phyloP scores from a whole-genome alignment of 2,329 filamentous ascomycete species.

The Cladophialophora immunda region DNA sequence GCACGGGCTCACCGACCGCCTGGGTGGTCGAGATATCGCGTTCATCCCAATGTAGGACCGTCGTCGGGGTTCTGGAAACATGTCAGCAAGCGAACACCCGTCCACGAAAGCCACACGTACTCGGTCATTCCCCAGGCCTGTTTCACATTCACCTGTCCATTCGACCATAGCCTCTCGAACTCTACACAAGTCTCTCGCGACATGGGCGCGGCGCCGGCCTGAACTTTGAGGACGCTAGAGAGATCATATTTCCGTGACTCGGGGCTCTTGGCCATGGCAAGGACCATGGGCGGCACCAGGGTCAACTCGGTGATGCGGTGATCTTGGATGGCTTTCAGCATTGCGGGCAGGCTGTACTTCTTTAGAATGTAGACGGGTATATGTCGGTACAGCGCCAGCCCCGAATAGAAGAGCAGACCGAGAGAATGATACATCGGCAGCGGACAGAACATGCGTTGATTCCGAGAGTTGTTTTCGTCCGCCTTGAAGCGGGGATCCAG shows the following conservation, averaged over 20 bases:
- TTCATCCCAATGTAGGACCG: too few relatives aligned
- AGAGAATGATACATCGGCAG: conserved; percentile 27
- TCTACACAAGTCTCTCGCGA: not conserved
- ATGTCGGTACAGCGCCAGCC: conserved; percentile 70
- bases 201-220: conserved; percentile 3
- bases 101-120: too few relatives aligned
- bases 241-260: conserved; percentile 70
- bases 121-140: conserved; percentile 90
- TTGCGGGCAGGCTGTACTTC: conserved; percentile 45
- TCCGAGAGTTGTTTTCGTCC: too few relatives aligned
- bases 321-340: conserved; percentile 48
- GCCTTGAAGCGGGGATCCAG: conserved; percentile 18
- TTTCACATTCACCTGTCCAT: conserved; percentile 51
- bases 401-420: not conserved
- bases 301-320: conserved; percentile 60
- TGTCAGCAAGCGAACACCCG: too few relatives aligned
- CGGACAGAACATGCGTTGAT: not conserved
- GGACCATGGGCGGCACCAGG: conserved; percentile 57
- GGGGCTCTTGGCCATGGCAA: conserved; percentile 41
- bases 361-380: conserved; percentile 68
- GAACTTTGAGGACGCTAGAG: conserved; percentile 54
- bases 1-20: too few relatives aligned
- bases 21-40: too few relatives aligned
- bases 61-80: too few relatives aligned
- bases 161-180: not conserved